A percentile compares a stretch with the other conserved stretches of the same genome.
phyloP scores from a whole-genome alignment of 371 early-diverging fungal genomes.

The Mucor velutinosus region DNA sequence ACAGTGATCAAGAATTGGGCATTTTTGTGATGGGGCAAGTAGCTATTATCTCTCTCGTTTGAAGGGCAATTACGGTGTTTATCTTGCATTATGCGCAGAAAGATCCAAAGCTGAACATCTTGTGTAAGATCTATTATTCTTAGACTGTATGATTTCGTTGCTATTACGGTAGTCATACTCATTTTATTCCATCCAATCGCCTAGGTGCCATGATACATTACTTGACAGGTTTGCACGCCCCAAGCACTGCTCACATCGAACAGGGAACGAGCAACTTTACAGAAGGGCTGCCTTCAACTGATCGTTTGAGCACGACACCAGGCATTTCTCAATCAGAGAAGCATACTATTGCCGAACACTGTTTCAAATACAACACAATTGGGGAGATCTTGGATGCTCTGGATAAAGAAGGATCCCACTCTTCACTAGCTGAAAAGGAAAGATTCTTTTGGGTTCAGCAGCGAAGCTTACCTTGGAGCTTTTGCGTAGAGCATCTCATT shows the following conservation, averaged over 20 bases:
- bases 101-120: slow-evolving; percentile 76
- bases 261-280: slow-evolving; percentile 84
- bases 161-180: slow-evolving; percentile 41
- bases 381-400: neutral
- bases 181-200: slow-evolving; percentile 91
- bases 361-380: neutral
- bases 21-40: slow-evolving; percentile 93
- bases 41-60: slow-evolving; percentile 88
- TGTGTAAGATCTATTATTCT: neutral
- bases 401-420: neutral
- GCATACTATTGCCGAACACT: neutral
- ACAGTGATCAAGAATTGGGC: slow-evolving; percentile 63
- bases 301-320: neutral
- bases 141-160: no score
- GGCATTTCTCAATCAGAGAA: neutral
- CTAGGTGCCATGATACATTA: no score
- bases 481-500: slow-evolving; percentile 62
- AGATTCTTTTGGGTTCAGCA: slow-evolving; percentile 65
- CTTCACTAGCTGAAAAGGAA: slow-evolving; percentile 39
- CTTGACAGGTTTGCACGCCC: slow-evolving; percentile 62
- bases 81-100: slow-evolving; percentile 87
- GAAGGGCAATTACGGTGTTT: slow-evolving; percentile 89
- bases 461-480: slow-evolving; percentile 79
- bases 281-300: slow-evolving; percentile 17
- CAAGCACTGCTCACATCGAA: slow-evolving; percentile 76